Percentiles rank a stretch among this genome's conserved stretches.
phyloP scores from a whole-genome alignment of 805 yeast species.

The Suhomyces sp. region DNA sequence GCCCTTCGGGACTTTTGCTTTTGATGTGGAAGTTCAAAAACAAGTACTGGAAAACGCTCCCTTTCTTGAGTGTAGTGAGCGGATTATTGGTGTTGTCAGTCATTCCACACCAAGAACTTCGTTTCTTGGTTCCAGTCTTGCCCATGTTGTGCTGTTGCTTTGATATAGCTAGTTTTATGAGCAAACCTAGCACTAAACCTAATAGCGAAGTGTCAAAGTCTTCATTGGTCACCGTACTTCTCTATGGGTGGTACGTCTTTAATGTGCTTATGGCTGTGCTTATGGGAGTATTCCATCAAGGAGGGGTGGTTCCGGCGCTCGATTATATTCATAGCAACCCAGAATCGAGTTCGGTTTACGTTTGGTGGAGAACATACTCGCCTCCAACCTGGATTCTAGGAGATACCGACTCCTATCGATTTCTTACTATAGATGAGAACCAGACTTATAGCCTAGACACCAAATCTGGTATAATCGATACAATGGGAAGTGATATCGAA shows the following conservation, averaged over 20 bases:
- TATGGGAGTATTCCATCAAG: conserved; percentile 86
- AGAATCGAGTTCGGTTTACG: conserved; percentile 31
- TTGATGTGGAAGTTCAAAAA: conserved; percentile 35
- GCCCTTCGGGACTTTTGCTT: conserved; percentile 61
- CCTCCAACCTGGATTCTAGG: conserved; percentile 87
- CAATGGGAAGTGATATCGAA: conserved; percentile 44
- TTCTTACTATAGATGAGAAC: conserved; percentile 13
- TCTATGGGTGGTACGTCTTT: conserved; percentile 58
- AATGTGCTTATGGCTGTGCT: conserved; percentile 56
- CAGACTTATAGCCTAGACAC: conserved; percentile 4
- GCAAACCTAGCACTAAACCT: neutral
- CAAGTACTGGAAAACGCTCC: conserved; percentile 47
- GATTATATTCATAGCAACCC: conserved; percentile 27
- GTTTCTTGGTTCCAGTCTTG: conserved; percentile 76
- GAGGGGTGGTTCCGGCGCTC: conserved; percentile 77
- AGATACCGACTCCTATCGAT: conserved; percentile 9
- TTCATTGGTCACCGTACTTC: conserved; percentile 16
- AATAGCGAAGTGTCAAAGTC: conserved; percentile 2
- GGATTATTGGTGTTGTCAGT: conserved; percentile 62
- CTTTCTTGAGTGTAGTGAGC: conserved; percentile 59
- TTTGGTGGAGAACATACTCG: conserved; percentile 94
- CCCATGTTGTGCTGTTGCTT: conserved; percentile 67
- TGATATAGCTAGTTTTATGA: conserved; percentile 34
- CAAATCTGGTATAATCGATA: conserved; percentile 32
- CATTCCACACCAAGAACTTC: conserved; percentile 90